Percentiles rank a stretch among this genome's conserved stretches.
Evolutionary conservation across 2,329 filamentous ascomycete genomes (phyloP).

Genomic region (Alternaria arbusti): DNA sequence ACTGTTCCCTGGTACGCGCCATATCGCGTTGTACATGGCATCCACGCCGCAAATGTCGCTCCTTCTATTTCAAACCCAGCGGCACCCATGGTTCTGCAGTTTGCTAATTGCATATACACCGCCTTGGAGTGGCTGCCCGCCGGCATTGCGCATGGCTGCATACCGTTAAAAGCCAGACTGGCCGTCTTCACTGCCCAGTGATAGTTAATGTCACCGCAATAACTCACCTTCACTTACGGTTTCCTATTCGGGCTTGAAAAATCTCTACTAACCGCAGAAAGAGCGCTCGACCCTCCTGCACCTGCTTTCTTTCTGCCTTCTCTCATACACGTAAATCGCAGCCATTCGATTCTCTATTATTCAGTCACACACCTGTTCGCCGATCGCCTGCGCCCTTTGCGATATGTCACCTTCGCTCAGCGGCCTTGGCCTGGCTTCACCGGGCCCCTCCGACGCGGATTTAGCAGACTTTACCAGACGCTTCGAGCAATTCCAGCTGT

Average conservation of each 20-base stretch:
- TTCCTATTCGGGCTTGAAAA: constrained; percentile 3
- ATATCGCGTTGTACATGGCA: background rate
- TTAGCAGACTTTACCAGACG: constrained; percentile 34
- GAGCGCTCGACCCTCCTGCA: background rate
- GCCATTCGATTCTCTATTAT: background rate
- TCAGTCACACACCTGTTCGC: background rate
- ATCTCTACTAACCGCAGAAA: background rate
- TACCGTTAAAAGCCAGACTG: constrained; percentile 16
- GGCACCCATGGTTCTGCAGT: constrained; percentile 10
- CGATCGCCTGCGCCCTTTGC: background rate
- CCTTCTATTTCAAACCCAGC: constrained; percentile 8
- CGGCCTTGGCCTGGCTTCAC: constrained; percentile 5
- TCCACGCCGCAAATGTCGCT: constrained; percentile 12
- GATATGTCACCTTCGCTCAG: constrained; percentile 22
- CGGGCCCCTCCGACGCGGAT: constrained; percentile 1
- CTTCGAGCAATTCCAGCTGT: constrained; percentile 36
- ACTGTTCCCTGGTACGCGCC: background rate
- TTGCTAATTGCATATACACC: constrained; percentile 20
- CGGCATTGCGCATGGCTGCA: constrained; percentile 18
- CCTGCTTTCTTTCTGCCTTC: background rate
- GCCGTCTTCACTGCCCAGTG: constrained; percentile 5
- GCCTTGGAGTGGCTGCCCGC: constrained; percentile 16
- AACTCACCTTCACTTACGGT: constrained; percentile 18
- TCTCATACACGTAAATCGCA: background rate
- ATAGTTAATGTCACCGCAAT: background rate